Evolutionary conservation across 345 rosid species (phyloP).

Genomic region (Ceriops zippeliana): DNA sequence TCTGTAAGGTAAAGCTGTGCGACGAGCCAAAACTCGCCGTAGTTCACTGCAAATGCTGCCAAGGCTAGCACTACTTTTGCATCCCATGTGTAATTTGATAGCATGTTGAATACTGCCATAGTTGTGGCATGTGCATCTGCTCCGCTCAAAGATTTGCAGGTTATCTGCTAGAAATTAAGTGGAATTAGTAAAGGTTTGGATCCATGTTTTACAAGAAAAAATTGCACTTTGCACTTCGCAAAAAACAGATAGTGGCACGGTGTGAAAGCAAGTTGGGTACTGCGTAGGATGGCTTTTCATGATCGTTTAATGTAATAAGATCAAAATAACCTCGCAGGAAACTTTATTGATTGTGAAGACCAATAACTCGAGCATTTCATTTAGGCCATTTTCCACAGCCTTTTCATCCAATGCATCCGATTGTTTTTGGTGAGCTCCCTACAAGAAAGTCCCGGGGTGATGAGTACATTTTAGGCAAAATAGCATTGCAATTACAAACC

Average conservation of each 20-base stretch:
- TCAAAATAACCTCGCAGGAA: constrained; percentile 50
- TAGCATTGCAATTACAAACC: neutral
- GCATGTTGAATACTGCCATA: constrained; percentile 14
- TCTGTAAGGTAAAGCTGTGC: constrained; percentile 17
- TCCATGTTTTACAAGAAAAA: too few species aligned
- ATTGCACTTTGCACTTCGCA: neutral
- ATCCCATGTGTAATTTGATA: constrained; percentile 27
- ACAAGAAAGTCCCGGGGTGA: constrained; percentile 2
- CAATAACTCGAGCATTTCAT: constrained; percentile 41
- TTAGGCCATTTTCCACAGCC: constrained; percentile 23
- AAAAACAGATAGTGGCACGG: neutral
- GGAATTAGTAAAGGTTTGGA: neutral
- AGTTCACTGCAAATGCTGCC: constrained; percentile 24
- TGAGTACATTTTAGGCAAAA: neutral
- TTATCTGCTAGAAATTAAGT: constrained; percentile 8
- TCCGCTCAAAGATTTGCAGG: constrained; percentile 23
- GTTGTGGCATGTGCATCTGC: constrained; percentile 25
- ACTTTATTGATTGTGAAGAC: constrained; percentile 43
- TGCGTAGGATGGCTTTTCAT: neutral
- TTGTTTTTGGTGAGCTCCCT: constrained; percentile 27
- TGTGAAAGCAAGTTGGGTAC: too few species aligned
- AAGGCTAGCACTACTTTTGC: constrained; percentile 26
- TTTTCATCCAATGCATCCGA: constrained; percentile 37
- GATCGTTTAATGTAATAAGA: neutral
- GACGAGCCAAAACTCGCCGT: constrained; percentile 28